Base-by-base conservation (phyloP, 441 rosid genomes). In the Macaranga tanarius region DNA sequence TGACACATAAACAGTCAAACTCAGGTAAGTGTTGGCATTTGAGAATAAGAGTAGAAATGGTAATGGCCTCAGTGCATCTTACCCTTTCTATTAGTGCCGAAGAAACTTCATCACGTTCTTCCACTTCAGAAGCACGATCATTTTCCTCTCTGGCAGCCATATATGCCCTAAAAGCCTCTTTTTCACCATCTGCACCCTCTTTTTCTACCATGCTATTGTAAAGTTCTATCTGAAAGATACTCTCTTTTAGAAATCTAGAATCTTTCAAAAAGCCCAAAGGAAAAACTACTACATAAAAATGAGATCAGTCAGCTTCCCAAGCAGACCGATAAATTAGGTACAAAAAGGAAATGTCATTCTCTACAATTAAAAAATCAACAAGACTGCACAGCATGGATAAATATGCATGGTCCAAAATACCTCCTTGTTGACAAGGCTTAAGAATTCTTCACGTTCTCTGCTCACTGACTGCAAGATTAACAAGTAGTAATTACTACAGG, bases 361-460 rank as follows among this genome's bases (percentile, higher is more conserved):
- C 20, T 3, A 20, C 48, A 31, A 44, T 45, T 8, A 38, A 54
- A 55, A 20, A 64, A 64, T 54, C 25, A 51, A 17, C 5, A 26
- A 58, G 11, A 60, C 70, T 26, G 56, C 69, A 72, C 6, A 10
- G 22, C 13, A 13, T 28, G 31, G 31, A 28, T n/a, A 26, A 10
- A 75, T 2, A 59, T 73, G 59, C 63, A 45, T 69, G 50, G 58
- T 57, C 71, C 65, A 47, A 20, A 65, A n/a, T 84, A 89, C 97
- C 98, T 95, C 97, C 84, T 93, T 89, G 75, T 89, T 90, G 72
- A 95, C 98, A 63, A 91, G 86, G 68, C 86, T 62, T 74, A 95
- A 80, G 84, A 95, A 92, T 71, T 90, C 98, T 77, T 95, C 98
- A 7, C 97, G 97, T 86, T 93, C 98, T 50, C 86, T 76, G 75